Conservation (phyloP, 495 filamentous ascomycete genomes). For the Penicillium bialowiezense region DNA sequence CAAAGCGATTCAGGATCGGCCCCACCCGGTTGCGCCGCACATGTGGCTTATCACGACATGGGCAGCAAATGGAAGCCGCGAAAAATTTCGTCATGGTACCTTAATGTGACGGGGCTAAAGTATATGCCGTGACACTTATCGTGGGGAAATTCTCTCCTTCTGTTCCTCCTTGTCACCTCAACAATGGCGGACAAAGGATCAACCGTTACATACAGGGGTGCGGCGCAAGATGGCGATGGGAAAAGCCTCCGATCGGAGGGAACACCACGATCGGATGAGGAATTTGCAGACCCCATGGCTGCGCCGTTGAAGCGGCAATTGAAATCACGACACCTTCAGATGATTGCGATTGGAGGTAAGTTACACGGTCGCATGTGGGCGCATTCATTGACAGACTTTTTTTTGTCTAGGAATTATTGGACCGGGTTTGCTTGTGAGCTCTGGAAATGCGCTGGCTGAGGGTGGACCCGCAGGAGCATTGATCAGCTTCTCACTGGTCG, state of each 20-base stretch:
- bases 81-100: not conserved
- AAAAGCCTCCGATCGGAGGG: conserved; percentile 5
- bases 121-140: not conserved
- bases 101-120: not conserved
- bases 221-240: not conserved
- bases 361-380: not conserved
- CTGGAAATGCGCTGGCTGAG: conserved; percentile 56
- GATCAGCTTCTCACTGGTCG: conserved; percentile 62
- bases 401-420: conserved; percentile 41
- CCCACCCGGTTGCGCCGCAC: conserved; percentile 3
- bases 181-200: conserved; percentile 12
- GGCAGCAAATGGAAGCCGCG: conserved; percentile 19
- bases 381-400: not conserved
- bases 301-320: conserved; percentile 50
- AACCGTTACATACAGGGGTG: conserved; percentile 8
- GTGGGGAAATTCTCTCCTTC: not conserved
- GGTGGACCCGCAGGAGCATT: conserved; percentile 62
- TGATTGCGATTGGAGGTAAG: conserved; percentile 63
- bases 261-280: conserved; percentile 2
- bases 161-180: not conserved
- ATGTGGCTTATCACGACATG: conserved; percentile 32
- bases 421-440: conserved; percentile 49
- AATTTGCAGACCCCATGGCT: conserved; percentile 17
- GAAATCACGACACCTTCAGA: conserved; percentile 63
- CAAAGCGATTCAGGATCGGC: not conserved